Evolutionary conservation across 2,329 filamentous ascomycete species (phyloP).

Genomic region (Cercospora citrullina): DNA sequence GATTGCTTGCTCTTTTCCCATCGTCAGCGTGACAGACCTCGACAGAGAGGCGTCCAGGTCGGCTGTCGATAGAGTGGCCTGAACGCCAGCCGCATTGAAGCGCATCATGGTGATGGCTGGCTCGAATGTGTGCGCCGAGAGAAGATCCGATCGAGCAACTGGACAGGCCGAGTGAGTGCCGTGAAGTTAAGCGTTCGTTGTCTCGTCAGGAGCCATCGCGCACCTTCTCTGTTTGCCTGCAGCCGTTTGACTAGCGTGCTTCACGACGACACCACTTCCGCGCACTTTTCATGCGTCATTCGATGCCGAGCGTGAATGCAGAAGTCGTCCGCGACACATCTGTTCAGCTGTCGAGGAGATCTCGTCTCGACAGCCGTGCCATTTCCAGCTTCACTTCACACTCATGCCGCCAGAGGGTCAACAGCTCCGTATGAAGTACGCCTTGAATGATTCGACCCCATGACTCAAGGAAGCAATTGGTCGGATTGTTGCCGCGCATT

Average conservation of each 20-base stretch:
- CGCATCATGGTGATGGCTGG: neutral
- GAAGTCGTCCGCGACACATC: neutral
- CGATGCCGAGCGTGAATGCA: neutral
- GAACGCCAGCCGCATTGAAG: slow-evolving; percentile 34
- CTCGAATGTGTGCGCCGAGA: neutral
- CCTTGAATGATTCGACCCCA: no score
- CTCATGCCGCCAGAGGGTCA: neutral
- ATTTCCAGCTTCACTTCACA: neutral
- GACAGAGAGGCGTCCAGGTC: slow-evolving; percentile 29
- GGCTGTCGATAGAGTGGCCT: slow-evolving; percentile 30
- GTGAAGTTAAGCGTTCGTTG: neutral
- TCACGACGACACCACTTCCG: neutral
- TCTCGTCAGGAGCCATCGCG: neutral
- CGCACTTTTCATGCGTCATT: neutral
- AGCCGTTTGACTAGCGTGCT: slow-evolving; percentile 3
- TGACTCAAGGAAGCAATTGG: neutral
- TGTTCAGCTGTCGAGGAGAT: neutral
- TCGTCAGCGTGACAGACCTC: slow-evolving; percentile 22
- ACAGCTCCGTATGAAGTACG: neutral
- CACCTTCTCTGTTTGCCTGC: neutral
- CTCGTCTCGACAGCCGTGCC: neutral
- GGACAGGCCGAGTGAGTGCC: neutral
- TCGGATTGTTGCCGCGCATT: neutral
- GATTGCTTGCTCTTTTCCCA: slow-evolving; percentile 22
- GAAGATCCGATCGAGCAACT: neutral